Percentiles rank a stretch among this genome's conserved stretches.
Conservation (phyloP, 139 green algal genomes). For the Astrephomene gubernaculifera region DNA sequence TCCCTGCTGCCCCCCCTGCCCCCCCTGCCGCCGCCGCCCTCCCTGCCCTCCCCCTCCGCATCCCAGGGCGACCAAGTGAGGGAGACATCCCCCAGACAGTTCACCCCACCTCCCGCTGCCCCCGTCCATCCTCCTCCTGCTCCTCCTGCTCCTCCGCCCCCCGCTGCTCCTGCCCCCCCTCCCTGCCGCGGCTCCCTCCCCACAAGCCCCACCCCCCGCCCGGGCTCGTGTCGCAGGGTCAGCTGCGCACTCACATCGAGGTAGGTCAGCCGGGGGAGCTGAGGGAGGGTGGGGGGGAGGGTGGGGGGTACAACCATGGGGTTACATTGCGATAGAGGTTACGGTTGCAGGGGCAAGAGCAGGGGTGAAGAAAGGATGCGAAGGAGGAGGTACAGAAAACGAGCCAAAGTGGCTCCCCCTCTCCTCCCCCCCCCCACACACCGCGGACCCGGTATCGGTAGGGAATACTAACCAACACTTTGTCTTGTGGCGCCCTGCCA, state of each 20-base stretch:
- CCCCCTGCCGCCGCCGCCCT: not conserved
- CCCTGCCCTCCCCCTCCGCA: not conserved
- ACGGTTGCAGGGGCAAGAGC: not conserved
- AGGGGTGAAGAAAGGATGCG: not conserved
- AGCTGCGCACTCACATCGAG: not conserved
- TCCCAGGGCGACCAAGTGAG: conserved; percentile 16
- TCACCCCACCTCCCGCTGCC: not conserved
- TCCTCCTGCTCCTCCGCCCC: too few relatives aligned
- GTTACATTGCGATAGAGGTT: too few relatives aligned
- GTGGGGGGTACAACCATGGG: not conserved
- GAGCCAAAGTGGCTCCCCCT: not conserved
- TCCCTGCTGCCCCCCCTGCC: not conserved
- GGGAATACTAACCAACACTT: too few relatives aligned
- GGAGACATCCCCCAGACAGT: conserved; percentile 5
- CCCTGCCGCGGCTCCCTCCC: not conserved
- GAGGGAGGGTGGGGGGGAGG: not conserved
- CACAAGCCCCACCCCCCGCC: conserved; percentile 12
- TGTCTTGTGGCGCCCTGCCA: too few relatives aligned
- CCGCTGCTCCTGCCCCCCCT: not conserved
- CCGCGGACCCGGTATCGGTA: too few relatives aligned
- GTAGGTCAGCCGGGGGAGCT: not conserved
- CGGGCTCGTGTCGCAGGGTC: not conserved
- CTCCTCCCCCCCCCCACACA: too few relatives aligned
- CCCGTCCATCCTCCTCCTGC: too few relatives aligned
- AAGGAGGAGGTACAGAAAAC: not conserved